Base-by-base conservation (phyloP, 352 stramenopile genomes). In the Globisporangium iwayamae region DNA sequence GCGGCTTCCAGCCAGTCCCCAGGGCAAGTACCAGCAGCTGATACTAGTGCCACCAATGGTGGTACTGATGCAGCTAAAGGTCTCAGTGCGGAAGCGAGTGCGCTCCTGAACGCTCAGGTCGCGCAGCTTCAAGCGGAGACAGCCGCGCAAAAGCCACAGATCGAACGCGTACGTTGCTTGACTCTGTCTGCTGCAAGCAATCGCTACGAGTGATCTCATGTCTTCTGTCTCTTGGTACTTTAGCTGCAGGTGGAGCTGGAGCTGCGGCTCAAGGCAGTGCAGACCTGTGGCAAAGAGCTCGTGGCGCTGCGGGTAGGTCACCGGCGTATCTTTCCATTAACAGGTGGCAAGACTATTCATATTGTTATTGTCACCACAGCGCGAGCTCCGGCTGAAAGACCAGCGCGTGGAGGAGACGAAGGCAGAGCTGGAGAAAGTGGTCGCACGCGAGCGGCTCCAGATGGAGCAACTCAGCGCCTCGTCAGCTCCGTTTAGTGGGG, bases 211-310 rank as follows among this genome's bases (percentile, higher is more conserved):
- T 56, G 25, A 36, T 18, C 25, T 54, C 4, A 54, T 34, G n/a
- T 36, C 25, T 28, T 36, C 0, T 36, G 32, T 36, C 47, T 54
- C 59, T 46, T 38, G n/a, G 32, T 41, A 10, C 6, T 14, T 6
- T 52, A 94, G 83, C 66, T 95, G 41, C 76, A 91, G 54, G 59
- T 52, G 28, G 86, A 95, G 16, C 22, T 84, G 38, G 85, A 91
- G 2, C 72, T 65, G 28, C 75, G 78, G 4, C 69, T 81, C 46
- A 70, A 66, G 18, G 80, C 81, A 7, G 80, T 95, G 14, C 74
- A 83, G 51, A 74, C 57, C 16, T 94, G 86, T 52, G 83, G 84
- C 0, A 63, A 75, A 13, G 79, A 93, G 52, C 78, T 94, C 32
- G 73, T 90, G 8, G 66, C 73, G 2, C 68, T 87, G 11, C 73